Base-by-base conservation (phyloP, 139 green algal species). In the Micractinium sp. region DNA sequence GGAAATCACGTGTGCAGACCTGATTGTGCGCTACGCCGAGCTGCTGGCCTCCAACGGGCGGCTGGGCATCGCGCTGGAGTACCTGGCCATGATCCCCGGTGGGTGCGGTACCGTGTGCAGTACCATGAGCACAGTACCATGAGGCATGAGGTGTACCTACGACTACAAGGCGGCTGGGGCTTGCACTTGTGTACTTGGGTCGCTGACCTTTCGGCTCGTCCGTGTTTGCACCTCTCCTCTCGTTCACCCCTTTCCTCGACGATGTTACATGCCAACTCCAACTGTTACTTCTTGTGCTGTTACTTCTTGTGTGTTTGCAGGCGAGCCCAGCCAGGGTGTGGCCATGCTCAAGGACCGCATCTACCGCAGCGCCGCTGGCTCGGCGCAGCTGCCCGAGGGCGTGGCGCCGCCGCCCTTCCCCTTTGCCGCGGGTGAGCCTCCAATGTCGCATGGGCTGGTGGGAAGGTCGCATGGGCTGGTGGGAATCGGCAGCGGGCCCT, bases 261-360 rank as follows among this genome's bases (percentile, higher is more conserved):
- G n/a, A n/a, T n/a, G n/a, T n/a, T n/a, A n/a, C n/a, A n/a, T n/a
- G n/a, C n/a, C 60, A 67, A 67, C 60, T 14, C 60, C 60, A 67
- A 67, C 14, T 67, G 15, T 67, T 67, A 67, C n/a, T n/a, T n/a
- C n/a, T n/a, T n/a, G n/a, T n/a, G n/a, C n/a, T n/a, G n/a, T n/a
- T n/a, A n/a, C n/a, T n/a, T n/a, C n/a, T n/a, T 56, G 12, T 31
- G 2, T 71, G 7, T 25, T 12, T 77, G 33, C 86, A 60, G 95
- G 93, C 2, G 95, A 97, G 23, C 94, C 95, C 4, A 93, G 93
- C 73, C 93, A 90, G 16, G 87, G 88, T 18, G 92, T 96, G 74
- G 93, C 95, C 20, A 91, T 95, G 31, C 93, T 99, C 56, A 93
- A 92, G 80, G 96, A 99, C 86, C 94, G 98, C 77, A 96, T 99